These are phyloP conservation scores for Suhomyces bokatorum DNA, from an alignment of 1,139 yeast genomes.

Conservation along the genomic window DNA sequence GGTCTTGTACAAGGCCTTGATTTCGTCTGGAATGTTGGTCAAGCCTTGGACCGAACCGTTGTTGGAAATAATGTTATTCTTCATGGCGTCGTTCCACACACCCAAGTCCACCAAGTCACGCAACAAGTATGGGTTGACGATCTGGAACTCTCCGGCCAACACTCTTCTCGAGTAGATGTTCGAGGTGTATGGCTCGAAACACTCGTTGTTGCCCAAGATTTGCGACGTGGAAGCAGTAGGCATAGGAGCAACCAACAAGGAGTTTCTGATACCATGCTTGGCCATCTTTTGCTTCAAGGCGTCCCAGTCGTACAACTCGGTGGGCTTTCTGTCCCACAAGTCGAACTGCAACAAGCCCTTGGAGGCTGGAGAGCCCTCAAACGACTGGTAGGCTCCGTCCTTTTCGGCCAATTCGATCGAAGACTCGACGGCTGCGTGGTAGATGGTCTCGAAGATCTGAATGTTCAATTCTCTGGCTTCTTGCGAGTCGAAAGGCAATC, in stretches of 20 bases:
- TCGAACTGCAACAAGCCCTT: slow-evolving; percentile 58
- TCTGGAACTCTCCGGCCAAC: slow-evolving; percentile 84
- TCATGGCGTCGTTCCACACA: slow-evolving; percentile 78
- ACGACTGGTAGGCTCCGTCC: slow-evolving; percentile 51
- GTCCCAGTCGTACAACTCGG: slow-evolving; percentile 71
- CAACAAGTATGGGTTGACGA: slow-evolving; percentile 80
- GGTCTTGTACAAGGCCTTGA: slow-evolving; percentile 82
- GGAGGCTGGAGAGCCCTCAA: slow-evolving; percentile 60
- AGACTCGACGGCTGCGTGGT: slow-evolving; percentile 59
- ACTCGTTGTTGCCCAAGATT: slow-evolving; percentile 84
- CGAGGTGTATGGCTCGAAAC: slow-evolving; percentile 90
- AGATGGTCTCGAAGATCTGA: slow-evolving; percentile 61
- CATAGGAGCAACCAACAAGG: slow-evolving; percentile 87
- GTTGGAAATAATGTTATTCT: slow-evolving; percentile 72
- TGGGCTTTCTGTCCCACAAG: slow-evolving; percentile 58
- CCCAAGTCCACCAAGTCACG: slow-evolving; percentile 83
- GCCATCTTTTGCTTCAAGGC: slow-evolving; percentile 58
- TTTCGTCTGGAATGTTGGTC: slow-evolving; percentile 71
- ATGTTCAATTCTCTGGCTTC: slow-evolving; percentile 57
- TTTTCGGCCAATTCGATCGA: slow-evolving; percentile 52
- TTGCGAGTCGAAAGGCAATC: slow-evolving; percentile 58
- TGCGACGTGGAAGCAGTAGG: slow-evolving; percentile 95
- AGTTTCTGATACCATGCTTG: slow-evolving; percentile 73
- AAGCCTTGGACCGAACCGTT: slow-evolving; percentile 87
- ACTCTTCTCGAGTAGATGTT: slow-evolving; percentile 87